A percentile compares a stretch with the other conserved stretches of the same genome.
Conservation (phyloP, 495 filamentous ascomycete genomes). For the Podospora sp. region DNA sequence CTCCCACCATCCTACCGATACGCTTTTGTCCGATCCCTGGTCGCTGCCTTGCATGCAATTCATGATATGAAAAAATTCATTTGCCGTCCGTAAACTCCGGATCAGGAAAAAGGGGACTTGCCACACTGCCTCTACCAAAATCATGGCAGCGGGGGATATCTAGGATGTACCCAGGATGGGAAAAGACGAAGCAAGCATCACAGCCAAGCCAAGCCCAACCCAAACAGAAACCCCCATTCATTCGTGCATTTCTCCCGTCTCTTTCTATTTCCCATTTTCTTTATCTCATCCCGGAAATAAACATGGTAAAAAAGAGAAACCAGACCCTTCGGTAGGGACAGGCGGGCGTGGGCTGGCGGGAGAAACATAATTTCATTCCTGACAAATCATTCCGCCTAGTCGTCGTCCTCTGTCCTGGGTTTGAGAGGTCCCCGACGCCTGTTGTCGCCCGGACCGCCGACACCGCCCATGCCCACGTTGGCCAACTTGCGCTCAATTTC, state of each 20-base stretch:
- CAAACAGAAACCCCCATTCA: neutral
- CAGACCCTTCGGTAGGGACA: neutral
- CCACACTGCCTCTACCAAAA: neutral
- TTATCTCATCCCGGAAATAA: neutral
- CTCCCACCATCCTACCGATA: neutral
- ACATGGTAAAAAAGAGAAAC: neutral
- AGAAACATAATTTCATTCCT: neutral
- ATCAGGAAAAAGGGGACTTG: neutral
- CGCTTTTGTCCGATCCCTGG: neutral
- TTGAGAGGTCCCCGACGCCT: conserved; percentile 31
- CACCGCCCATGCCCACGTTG: conserved; percentile 43
- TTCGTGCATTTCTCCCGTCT: neutral
- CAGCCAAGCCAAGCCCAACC: neutral
- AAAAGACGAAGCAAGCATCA: neutral
- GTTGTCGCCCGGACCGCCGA: conserved; percentile 18
- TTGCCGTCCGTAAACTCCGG: neutral
- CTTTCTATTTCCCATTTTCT: neutral
- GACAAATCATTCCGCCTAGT: conserved; percentile 30
- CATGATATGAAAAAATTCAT: conserved; percentile 3
- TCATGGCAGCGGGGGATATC: neutral
- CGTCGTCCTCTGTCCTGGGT: conserved; percentile 53
- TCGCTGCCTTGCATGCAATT: conserved; percentile 5
- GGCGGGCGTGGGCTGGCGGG: neutral
- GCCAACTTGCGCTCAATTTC: conserved; percentile 60
- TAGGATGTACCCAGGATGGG: neutral